phyloP scores from a whole-genome alignment of 2,329 filamentous ascomycete genomes.

The Colletotrichum endophyticum region DNA sequence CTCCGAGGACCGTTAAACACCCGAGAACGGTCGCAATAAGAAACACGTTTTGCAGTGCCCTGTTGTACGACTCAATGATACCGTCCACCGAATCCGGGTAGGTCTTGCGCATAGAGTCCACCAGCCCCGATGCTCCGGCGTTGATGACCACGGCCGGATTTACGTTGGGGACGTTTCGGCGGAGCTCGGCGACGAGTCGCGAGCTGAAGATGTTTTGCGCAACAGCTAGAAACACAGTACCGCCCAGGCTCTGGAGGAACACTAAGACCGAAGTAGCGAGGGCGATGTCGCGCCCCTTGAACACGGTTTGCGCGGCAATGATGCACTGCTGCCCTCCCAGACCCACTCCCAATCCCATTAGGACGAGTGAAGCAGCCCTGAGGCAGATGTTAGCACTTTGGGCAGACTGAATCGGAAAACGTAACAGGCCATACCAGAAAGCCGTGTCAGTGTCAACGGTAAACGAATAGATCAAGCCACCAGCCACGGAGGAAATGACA shows the following conservation, averaged over 20 bases:
- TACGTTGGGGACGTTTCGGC: conserved; percentile 5
- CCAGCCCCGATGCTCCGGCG: not conserved
- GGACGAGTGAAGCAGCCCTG: not conserved
- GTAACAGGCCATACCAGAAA: not conserved
- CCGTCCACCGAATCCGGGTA: conserved; percentile 29
- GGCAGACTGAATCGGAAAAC: not conserved
- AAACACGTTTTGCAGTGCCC: conserved; percentile 52
- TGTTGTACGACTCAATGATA: conserved; percentile 53
- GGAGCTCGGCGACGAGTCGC: not conserved
- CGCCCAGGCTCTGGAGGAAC: conserved; percentile 2
- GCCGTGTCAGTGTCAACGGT: not conserved
- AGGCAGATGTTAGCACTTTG: not conserved
- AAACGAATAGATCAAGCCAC: conserved; percentile 11
- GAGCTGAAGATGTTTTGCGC: conserved; percentile 11
- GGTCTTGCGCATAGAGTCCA: not conserved
- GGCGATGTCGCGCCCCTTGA: conserved; percentile 11
- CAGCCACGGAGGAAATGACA: not conserved
- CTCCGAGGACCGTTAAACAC: not conserved
- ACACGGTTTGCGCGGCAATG: conserved; percentile 12
- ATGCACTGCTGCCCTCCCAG: conserved; percentile 9
- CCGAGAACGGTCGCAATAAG: conserved; percentile 43
- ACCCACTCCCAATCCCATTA: not conserved
- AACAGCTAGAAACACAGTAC: conserved; percentile 10
- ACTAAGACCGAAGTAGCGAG: conserved; percentile 6
- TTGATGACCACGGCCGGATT: not conserved